These are phyloP conservation scores for Orbilia javanica DNA, from an alignment of 2,329 filamentous ascomycete genomes.

Conservation along the genomic window DNA sequence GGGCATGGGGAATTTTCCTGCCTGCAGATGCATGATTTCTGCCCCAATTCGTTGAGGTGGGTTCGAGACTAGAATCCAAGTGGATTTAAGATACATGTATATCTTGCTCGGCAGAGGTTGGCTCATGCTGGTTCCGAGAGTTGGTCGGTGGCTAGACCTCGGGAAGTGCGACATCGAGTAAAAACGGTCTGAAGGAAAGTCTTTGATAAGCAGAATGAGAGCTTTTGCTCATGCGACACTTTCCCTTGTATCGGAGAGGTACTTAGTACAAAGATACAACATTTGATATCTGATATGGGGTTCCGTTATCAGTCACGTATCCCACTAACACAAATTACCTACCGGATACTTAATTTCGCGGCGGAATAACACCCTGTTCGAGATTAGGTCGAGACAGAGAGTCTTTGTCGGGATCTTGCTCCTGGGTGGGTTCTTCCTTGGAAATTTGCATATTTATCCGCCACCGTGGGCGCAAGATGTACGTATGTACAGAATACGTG, in stretches of 20 bases:
- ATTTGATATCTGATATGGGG: conserved; percentile 5
- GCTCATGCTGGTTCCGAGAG: conserved; percentile 27
- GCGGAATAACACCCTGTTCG: conserved; percentile 29
- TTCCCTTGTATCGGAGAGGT: conserved; percentile 1
- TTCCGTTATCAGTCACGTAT: conserved; percentile 32
- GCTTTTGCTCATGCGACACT: conserved; percentile 36
- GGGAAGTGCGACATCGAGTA: conserved; percentile 14
- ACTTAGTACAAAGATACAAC: too few relatives aligned
- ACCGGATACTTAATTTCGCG: conserved; percentile 9
- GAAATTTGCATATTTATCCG: conserved; percentile 54
- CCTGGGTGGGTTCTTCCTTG: conserved; percentile 20
- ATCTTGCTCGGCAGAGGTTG: conserved; percentile 37
- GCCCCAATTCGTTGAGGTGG: conserved; percentile 11
- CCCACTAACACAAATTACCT: conserved; percentile 20
- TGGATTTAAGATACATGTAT: conserved; percentile 21
- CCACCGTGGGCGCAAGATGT: conserved; percentile 2
- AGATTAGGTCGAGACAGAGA: conserved; percentile 17
- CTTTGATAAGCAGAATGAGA: conserved; percentile 26
- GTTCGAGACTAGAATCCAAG: conserved; percentile 6
- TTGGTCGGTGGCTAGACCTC: conserved; percentile 26
- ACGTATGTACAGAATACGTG: neutral
- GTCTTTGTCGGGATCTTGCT: conserved; percentile 9
- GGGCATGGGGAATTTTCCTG: conserved; percentile 39
- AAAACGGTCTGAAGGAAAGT: conserved; percentile 7
- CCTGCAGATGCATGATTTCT: conserved; percentile 41